A percentile compares a stretch with the other conserved stretches of the same genome.
Evolutionary conservation across 2,329 filamentous ascomycete genomes (phyloP).

Genomic region (Ceratocystis colombiana): DNA sequence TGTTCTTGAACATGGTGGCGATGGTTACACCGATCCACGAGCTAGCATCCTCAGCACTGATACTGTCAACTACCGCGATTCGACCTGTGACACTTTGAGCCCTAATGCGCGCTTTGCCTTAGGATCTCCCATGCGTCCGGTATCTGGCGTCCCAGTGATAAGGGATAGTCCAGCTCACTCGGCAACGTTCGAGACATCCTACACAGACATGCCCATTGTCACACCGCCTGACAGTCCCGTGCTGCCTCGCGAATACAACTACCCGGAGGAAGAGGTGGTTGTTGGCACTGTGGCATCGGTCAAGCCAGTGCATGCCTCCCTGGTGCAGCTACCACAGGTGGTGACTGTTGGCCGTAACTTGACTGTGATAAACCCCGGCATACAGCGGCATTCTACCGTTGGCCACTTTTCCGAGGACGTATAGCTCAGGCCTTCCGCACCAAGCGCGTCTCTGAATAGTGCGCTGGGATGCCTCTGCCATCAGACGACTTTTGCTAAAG

Average conservation of each 20-base stretch:
- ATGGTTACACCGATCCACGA: constrained; percentile 49
- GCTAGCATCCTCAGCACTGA: constrained; percentile 37
- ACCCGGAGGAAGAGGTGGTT: neutral
- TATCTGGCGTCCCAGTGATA: constrained; percentile 51
- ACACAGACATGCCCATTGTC: constrained; percentile 4
- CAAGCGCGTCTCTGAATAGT: too few species aligned
- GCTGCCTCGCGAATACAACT: constrained; percentile 10
- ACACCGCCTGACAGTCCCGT: constrained; percentile 15
- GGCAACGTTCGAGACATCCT: constrained; percentile 8
- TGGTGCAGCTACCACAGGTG: constrained; percentile 17
- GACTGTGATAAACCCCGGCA: constrained; percentile 20
- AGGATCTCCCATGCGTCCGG: constrained; percentile 49
- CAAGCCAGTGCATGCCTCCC: neutral
- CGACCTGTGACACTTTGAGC: constrained; percentile 33
- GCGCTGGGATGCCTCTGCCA: too few species aligned
- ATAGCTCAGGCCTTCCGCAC: constrained; percentile 6
- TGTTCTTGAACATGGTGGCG: constrained; percentile 51
- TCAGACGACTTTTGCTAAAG: neutral
- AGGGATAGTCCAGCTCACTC: constrained; percentile 56
- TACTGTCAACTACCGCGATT: constrained; percentile 25
- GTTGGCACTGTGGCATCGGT: neutral
- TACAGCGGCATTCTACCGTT: constrained; percentile 23
- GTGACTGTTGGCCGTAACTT: constrained; percentile 22
- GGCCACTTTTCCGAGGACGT: constrained; percentile 25
- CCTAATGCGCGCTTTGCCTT: constrained; percentile 40